A percentile compares a stretch with the other conserved stretches of the same genome.
Evolutionary conservation across 208 protist genomes (phyloP).

Genomic region (Trichomonas gallinae): DNA sequence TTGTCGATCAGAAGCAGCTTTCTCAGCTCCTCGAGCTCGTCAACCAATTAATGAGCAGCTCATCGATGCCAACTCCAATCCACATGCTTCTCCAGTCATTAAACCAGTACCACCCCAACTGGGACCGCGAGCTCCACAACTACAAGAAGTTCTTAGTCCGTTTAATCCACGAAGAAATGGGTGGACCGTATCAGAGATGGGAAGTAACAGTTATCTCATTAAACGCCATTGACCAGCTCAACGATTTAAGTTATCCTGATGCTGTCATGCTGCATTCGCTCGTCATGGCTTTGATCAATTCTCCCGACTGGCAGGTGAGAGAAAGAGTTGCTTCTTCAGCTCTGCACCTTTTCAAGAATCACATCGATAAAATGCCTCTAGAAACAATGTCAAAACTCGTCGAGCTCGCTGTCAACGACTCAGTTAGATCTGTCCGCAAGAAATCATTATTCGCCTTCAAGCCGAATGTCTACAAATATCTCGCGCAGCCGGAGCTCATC

Average conservation of each 20-base stretch:
- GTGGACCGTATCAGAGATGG: not conserved
- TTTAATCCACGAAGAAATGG: not conserved
- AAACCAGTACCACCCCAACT: not conserved
- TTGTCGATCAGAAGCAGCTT: not conserved
- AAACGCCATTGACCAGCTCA: not conserved
- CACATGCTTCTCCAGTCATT: not conserved
- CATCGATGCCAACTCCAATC: not conserved
- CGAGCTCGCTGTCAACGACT: not conserved
- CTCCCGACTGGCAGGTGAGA: not conserved
- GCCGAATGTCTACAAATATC: not conserved
- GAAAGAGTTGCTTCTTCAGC: not conserved
- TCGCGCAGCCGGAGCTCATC: not conserved
- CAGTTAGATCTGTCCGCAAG: not conserved
- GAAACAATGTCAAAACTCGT: not conserved
- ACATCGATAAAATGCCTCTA: not conserved
- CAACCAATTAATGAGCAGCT: not conserved
- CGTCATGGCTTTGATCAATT: not conserved
- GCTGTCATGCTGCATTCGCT: not conserved
- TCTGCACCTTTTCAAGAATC: not conserved
- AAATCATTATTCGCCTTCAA: not conserved
- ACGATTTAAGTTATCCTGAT: not conserved
- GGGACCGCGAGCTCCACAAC: not conserved
- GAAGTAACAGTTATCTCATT: slow-evolving; percentile 12
- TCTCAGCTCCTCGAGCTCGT: not conserved
- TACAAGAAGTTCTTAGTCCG: not conserved